These are phyloP conservation scores for Colletotrichum plurivorum DNA, from an alignment of 2,329 filamentous ascomycete genomes.

Conservation along the genomic window DNA sequence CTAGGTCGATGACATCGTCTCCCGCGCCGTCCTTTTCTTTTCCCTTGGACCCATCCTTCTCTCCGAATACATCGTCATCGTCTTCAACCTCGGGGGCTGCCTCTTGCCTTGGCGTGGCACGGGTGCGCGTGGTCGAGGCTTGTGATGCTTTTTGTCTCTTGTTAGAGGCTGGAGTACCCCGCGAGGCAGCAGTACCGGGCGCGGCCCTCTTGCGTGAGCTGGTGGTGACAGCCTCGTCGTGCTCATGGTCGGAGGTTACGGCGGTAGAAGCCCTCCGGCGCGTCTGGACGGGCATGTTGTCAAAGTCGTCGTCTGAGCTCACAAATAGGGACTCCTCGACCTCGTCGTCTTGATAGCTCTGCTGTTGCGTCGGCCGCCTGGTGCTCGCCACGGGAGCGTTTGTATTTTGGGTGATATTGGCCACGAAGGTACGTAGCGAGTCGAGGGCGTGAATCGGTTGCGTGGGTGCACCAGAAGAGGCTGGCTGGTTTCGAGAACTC, in stretches of 20 bases:
- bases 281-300: constrained; percentile 40
- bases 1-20: constrained; percentile 56
- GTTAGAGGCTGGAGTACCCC: constrained; percentile 1
- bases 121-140: constrained; percentile 32
- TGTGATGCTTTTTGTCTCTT: constrained; percentile 40
- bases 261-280: constrained; percentile 37
- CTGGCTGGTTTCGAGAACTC: constrained; percentile 1
- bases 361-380: constrained; percentile 7
- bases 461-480: constrained; percentile 5
- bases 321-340: constrained; percentile 36
- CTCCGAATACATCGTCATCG: constrained; percentile 47
- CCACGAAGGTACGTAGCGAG: constrained; percentile 37
- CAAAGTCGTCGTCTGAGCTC: constrained; percentile 40
- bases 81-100: constrained; percentile 27
- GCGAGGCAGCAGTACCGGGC: constrained; percentile 25
- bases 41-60: constrained; percentile 32
- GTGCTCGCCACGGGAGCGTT: constrained; percentile 23
- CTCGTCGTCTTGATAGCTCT: neutral
- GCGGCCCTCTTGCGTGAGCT: constrained; percentile 35
- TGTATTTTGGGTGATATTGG: neutral
- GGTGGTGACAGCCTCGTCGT: constrained; percentile 32
- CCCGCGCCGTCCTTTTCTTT: constrained; percentile 46
- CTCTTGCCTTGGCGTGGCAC: constrained; percentile 44
- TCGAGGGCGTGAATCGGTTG: constrained; percentile 39
- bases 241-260: constrained; percentile 33